Evolutionary conservation across 108 stramenopile genomes (phyloP).

Genomic region (Cyclotella cryptica): DNA sequence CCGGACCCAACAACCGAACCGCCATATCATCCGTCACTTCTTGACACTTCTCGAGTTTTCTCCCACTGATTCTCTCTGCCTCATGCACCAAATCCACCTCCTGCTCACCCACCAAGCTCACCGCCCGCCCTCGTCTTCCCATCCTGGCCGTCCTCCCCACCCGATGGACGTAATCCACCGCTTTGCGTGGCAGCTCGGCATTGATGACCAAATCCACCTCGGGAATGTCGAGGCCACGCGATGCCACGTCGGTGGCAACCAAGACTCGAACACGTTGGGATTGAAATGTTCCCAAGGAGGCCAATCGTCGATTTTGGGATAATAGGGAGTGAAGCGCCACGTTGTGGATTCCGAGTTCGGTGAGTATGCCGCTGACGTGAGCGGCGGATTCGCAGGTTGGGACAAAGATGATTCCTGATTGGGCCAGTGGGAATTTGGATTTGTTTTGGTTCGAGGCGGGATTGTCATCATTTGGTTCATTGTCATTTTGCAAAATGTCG

Average conservation of each 20-base stretch:
- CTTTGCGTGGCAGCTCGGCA: slow-evolving; percentile 92
- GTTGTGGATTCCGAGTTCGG: slow-evolving; percentile 88
- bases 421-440: slow-evolving; percentile 59
- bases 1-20: slow-evolving; percentile 78
- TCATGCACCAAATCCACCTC: slow-evolving; percentile 89
- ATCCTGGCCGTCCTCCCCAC: slow-evolving; percentile 98
- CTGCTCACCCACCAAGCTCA: slow-evolving; percentile 92
- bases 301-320: slow-evolving; percentile 90
- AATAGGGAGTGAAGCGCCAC: slow-evolving; percentile 94
- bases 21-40: slow-evolving; percentile 89
- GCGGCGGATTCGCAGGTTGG: slow-evolving; percentile 95
- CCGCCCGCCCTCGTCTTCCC: slow-evolving; percentile 92
- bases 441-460: slow-evolving; percentile 45
- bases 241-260: slow-evolving; percentile 98
- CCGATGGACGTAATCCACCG: slow-evolving; percentile 96
- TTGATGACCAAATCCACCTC: slow-evolving; percentile 97
- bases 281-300: slow-evolving; percentile 92
- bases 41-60: slow-evolving; percentile 75
- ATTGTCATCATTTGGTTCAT: slow-evolving; percentile 56
- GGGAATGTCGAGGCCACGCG: slow-evolving; percentile 97
- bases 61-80: slow-evolving; percentile 75
- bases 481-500: slow-evolving; percentile 27
- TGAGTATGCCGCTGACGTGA: slow-evolving; percentile 88
- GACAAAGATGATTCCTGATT: slow-evolving; percentile 95
- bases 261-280: slow-evolving; percentile 88